Conservation (phyloP, 805 yeast genomes). For the Metschnikowia rubicola region DNA sequence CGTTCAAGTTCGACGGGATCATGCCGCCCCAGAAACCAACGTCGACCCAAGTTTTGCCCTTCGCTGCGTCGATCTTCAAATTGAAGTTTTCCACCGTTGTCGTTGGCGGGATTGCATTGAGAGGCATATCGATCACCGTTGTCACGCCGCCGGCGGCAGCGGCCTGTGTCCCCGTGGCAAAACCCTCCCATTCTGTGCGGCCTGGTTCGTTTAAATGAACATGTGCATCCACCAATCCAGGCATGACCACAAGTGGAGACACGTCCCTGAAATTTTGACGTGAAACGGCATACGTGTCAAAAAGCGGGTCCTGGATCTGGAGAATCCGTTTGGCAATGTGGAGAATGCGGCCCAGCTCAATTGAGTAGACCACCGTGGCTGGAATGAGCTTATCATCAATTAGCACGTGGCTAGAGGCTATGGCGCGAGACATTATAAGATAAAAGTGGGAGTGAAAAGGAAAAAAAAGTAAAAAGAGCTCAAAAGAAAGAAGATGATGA, state of each 20-base stretch:
- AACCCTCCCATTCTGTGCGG: constrained; percentile 98
- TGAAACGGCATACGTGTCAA: constrained; percentile 41
- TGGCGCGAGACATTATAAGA: constrained; percentile 55
- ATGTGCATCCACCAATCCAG: constrained; percentile 91
- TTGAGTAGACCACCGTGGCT: constrained; percentile 65
- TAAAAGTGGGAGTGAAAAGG: neutral
- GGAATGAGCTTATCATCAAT: constrained; percentile 44
- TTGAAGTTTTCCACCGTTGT: constrained; percentile 77
- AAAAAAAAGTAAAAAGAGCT: neutral
- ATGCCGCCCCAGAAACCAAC: constrained; percentile 97
- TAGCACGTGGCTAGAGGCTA: constrained; percentile 59
- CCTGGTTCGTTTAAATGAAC: constrained; percentile 97
- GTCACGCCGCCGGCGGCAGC: constrained; percentile 97
- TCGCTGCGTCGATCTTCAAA: constrained; percentile 73
- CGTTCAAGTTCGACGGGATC: constrained; percentile 70
- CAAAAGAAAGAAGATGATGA: neutral
- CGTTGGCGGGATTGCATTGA: constrained; percentile 94
- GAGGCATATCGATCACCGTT: constrained; percentile 93
- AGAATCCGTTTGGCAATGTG: constrained; percentile 41
- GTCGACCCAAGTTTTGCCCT: constrained; percentile 84
- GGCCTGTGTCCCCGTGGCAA: constrained; percentile 91
- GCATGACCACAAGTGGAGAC: constrained; percentile 66
- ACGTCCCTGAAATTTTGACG: constrained; percentile 48
- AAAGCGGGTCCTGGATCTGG: constrained; percentile 34
- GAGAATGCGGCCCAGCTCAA: constrained; percentile 50